phyloP scores from a whole-genome alignment of 768 basidiomycete species.

The Gloeostereum incarnatum region DNA sequence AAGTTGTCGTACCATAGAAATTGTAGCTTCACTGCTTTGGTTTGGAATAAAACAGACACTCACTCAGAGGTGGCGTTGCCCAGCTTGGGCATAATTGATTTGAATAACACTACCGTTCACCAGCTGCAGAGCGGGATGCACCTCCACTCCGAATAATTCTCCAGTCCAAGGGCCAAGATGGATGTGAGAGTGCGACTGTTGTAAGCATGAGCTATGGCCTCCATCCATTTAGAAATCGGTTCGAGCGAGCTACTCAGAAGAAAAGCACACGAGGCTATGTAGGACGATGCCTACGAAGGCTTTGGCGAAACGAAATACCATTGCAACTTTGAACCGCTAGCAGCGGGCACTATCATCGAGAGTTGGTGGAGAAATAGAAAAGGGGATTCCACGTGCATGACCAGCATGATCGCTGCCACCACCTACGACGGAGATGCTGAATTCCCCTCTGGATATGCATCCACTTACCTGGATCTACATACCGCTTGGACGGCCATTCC shows the following conservation, averaged over 20 bases:
- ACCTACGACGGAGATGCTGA: too few species aligned
- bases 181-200: conserved; percentile 51
- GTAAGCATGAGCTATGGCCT: conserved; percentile 56
- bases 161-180: conserved; percentile 70
- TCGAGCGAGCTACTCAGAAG: neutral
- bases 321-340: too few species aligned
- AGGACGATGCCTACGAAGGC: conserved; percentile 37
- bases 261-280: conserved; percentile 36
- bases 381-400: too few species aligned
- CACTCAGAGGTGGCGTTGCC: conserved; percentile 91
- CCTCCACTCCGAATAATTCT: conserved; percentile 49
- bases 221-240: too few species aligned
- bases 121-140: conserved; percentile 2
- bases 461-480: too few species aligned
- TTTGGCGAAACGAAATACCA: conserved; percentile 54
- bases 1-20: conserved; percentile 61
- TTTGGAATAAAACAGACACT: conserved; percentile 16
- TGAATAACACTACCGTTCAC: conserved; percentile 32
- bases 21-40: neutral
- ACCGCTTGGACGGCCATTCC: too few species aligned
- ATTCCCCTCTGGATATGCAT: too few species aligned
- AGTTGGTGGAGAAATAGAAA: too few species aligned
- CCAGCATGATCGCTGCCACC: too few species aligned
- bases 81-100: conserved; percentile 89
- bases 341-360: too few species aligned